phyloP scores from a whole-genome alignment of 495 filamentous ascomycete genomes.

The Chaetomium fimeti region DNA sequence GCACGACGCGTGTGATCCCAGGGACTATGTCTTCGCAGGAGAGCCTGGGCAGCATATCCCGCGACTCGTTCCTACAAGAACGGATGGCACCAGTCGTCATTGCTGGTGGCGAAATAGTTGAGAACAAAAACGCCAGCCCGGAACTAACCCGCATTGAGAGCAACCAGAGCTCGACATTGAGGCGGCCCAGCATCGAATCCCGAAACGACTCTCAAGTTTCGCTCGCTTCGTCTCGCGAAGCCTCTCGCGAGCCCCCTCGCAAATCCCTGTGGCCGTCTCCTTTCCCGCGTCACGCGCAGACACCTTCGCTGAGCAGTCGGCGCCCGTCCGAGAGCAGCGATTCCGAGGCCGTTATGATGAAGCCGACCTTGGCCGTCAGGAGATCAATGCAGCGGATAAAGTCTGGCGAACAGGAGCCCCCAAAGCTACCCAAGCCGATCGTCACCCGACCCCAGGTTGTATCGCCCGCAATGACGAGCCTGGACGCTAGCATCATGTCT shows the following conservation, averaged over 20 bases:
- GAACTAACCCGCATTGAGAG: constrained; percentile 62
- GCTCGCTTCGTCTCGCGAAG: constrained; percentile 39
- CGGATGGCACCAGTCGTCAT: constrained; percentile 87
- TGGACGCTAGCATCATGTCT: constrained; percentile 52
- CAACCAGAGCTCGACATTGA: constrained; percentile 54
- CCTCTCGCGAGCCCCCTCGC: constrained; percentile 36
- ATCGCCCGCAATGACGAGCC: constrained; percentile 49
- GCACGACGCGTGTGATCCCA: constrained; percentile 45
- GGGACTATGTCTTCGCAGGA: constrained; percentile 52
- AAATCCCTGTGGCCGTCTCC: constrained; percentile 54
- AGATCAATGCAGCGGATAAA: constrained; percentile 52
- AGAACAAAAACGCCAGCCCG: constrained; percentile 55
- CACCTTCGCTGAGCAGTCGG: constrained; percentile 32
- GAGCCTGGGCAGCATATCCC: constrained; percentile 41
- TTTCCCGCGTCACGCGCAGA: constrained; percentile 38
- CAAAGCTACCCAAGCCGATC: constrained; percentile 46
- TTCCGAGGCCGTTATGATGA: constrained; percentile 42
- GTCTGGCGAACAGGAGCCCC: constrained; percentile 38
- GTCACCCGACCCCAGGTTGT: constrained; percentile 38
- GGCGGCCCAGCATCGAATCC: constrained; percentile 54
- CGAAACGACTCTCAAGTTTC: constrained; percentile 44
- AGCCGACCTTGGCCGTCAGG: constrained; percentile 51
- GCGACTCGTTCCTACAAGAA: constrained; percentile 61
- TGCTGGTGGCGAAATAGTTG: constrained; percentile 65
- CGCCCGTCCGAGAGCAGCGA: constrained; percentile 55